A percentile compares a stretch with the other conserved stretches of the same genome.
Conservation (phyloP, 768 basidiomycete genomes). For the Auriscalpium microsporum region DNA sequence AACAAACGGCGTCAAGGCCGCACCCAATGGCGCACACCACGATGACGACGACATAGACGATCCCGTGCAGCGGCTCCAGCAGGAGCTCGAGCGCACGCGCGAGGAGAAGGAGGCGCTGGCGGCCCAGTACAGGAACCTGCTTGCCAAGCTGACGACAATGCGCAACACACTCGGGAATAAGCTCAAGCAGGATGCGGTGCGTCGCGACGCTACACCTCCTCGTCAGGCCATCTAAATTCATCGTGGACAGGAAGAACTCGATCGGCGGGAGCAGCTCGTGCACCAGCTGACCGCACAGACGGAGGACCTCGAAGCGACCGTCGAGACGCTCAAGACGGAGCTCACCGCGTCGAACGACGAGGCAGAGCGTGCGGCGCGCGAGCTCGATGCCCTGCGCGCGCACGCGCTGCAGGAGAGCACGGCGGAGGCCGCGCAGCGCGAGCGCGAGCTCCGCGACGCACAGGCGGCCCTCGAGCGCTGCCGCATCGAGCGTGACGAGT, state of each 20-base stretch:
- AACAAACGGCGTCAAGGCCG: slow-evolving; percentile 18
- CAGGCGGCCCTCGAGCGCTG: slow-evolving; percentile 83
- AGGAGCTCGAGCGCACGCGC: slow-evolving; percentile 64
- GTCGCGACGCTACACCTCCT: slow-evolving; percentile 20
- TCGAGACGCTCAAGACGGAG: slow-evolving; percentile 77
- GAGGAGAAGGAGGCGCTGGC: slow-evolving; percentile 87
- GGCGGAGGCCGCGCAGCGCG: slow-evolving; percentile 62
- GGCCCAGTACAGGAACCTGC: slow-evolving; percentile 75
- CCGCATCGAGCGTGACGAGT: slow-evolving; percentile 73
- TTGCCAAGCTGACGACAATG: slow-evolving; percentile 89
- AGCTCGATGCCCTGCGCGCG: slow-evolving; percentile 61
- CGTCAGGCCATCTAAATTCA: background rate
- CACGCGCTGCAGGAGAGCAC: slow-evolving; percentile 58
- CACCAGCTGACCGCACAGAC: slow-evolving; percentile 72
- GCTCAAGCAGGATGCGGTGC: slow-evolving; percentile 90
- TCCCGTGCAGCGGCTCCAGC: slow-evolving; percentile 52
- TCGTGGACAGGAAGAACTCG: slow-evolving; percentile 84
- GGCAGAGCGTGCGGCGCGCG: slow-evolving; percentile 55
- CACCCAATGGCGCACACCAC: slow-evolving; percentile 18
- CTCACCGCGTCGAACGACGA: slow-evolving; percentile 71
- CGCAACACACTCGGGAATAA: slow-evolving; percentile 89
- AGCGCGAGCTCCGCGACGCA: slow-evolving; percentile 72
- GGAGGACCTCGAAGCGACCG: slow-evolving; percentile 58
- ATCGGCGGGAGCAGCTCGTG: slow-evolving; percentile 79
- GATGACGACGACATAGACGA: slow-evolving; percentile 35